Conservation (phyloP, 805 yeast genomes). For the Yarrowia keelungensis region DNA sequence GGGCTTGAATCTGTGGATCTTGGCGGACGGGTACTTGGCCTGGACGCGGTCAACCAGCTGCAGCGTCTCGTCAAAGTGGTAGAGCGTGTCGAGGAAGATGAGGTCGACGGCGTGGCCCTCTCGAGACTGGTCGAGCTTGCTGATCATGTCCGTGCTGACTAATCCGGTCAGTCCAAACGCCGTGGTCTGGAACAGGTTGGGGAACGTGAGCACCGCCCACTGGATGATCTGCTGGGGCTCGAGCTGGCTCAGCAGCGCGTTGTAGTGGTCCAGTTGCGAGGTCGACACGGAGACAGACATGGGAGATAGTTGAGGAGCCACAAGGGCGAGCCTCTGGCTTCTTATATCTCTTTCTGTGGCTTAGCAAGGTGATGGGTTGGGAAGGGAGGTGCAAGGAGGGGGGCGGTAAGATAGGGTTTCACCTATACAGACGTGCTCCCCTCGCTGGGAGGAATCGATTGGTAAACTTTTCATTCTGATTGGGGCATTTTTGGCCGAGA, state of each 20-base stretch:
- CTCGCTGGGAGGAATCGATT: neutral
- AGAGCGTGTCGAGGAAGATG: slow-evolving; percentile 86
- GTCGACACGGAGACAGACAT: slow-evolving; percentile 51
- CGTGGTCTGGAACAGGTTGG: slow-evolving; percentile 84
- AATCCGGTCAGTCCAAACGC: slow-evolving; percentile 95
- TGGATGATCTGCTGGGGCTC: slow-evolving; percentile 74
- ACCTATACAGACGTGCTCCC: too few relatives aligned
- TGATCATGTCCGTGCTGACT: slow-evolving; percentile 83
- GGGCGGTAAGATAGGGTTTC: too few relatives aligned
- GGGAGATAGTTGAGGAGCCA: neutral
- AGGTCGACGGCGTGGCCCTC: slow-evolving; percentile 64
- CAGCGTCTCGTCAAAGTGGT: slow-evolving; percentile 93
- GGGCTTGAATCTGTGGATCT: slow-evolving; percentile 74
- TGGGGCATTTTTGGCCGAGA: neutral
- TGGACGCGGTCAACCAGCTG: slow-evolving; percentile 70
- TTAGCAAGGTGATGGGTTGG: neutral
- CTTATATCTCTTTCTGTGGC: slow-evolving; percentile 15
- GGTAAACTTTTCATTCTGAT: neutral
- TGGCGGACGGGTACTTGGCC: slow-evolving; percentile 60
- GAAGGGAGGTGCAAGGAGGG: neutral
- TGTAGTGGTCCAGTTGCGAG: slow-evolving; percentile 70
- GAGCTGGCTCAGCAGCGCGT: slow-evolving; percentile 61
- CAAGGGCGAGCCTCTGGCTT: neutral
- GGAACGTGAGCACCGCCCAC: slow-evolving; percentile 88
- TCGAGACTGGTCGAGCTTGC: slow-evolving; percentile 54